phyloP scores from a whole-genome alignment of 331 rosid species.

The Prunus yedoensis region DNA sequence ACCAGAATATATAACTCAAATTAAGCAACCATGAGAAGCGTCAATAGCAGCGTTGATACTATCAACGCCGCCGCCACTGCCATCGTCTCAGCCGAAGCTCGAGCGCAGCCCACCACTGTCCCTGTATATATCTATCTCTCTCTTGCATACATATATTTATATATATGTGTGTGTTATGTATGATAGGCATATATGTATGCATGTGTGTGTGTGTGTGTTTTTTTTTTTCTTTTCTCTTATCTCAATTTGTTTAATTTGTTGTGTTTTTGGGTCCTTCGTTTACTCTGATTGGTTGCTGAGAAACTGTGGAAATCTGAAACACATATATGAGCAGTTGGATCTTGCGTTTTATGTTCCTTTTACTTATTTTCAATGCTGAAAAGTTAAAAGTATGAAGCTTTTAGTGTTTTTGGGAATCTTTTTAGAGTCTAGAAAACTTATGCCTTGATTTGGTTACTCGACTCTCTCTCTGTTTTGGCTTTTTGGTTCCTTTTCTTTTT shows the following conservation, averaged over 20 bases:
- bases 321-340: conserved; percentile 9
- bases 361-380: not conserved
- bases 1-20: not conserved
- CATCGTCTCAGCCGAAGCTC: conserved; percentile 79
- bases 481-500: not conserved
- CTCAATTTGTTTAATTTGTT: conserved; percentile 7
- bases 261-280: not conserved
- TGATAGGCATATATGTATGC: not conserved
- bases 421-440: conserved; percentile 1
- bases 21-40: conserved; percentile 53
- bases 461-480: not conserved
- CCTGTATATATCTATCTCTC: conserved; percentile 45
- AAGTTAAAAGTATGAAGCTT: not conserved
- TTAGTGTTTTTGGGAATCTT: conserved; percentile 4
- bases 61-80: conserved; percentile 96
- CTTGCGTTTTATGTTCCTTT: conserved; percentile 23
- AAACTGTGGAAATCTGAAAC: conserved; percentile 4
- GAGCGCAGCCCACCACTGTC: conserved; percentile 67
- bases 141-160: conserved; percentile 5
- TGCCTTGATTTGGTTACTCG: not conserved
- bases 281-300: conserved; percentile 14
- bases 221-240: not conserved
- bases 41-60: conserved; percentile 71
- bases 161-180: conserved; percentile 7
- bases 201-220: not conserved